These are phyloP conservation scores for Dictyostelium capitatum DNA, from an alignment of 78 protist species.

Conservation along the genomic window DNA sequence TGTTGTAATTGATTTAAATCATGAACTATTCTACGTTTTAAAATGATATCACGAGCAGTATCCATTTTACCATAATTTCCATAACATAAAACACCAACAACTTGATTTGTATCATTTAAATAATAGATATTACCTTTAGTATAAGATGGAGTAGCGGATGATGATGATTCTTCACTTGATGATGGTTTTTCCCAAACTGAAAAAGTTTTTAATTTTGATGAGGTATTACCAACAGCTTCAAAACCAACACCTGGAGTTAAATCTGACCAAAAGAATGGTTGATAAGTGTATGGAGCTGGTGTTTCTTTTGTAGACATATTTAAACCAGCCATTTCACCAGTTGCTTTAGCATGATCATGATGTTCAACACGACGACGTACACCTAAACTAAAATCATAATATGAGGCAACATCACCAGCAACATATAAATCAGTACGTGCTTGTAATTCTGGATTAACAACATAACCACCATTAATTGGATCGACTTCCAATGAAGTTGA, in stretches of 20 bases:
- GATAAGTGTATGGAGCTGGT: conserved; percentile 68
- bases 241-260: conserved; percentile 59
- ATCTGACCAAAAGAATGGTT: conserved; percentile 79
- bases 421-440: conserved; percentile 87
- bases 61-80: conserved; percentile 69
- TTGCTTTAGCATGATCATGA: conserved; percentile 91
- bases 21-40: background rate
- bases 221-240: conserved; percentile 64
- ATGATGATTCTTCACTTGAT: background rate
- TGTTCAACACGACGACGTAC: conserved; percentile 90
- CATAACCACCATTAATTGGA: conserved; percentile 85
- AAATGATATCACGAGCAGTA: conserved; percentile 35
- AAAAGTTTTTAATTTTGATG: conserved; percentile 54
- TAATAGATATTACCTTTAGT: conserved; percentile 68
- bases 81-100: conserved; percentile 65
- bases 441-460: conserved; percentile 90
- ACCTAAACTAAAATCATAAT: conserved; percentile 81
- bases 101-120: conserved; percentile 38
- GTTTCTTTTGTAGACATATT: conserved; percentile 32
- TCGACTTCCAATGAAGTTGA: conserved; percentile 87
- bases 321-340: conserved; percentile 81
- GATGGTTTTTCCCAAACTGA: conserved; percentile 67
- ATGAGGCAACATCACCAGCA: conserved; percentile 91
- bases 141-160: background rate
- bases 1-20: conserved; percentile 55